Conservation (phyloP, 2,329 filamentous ascomycete species). For the Fusarium compactum region DNA sequence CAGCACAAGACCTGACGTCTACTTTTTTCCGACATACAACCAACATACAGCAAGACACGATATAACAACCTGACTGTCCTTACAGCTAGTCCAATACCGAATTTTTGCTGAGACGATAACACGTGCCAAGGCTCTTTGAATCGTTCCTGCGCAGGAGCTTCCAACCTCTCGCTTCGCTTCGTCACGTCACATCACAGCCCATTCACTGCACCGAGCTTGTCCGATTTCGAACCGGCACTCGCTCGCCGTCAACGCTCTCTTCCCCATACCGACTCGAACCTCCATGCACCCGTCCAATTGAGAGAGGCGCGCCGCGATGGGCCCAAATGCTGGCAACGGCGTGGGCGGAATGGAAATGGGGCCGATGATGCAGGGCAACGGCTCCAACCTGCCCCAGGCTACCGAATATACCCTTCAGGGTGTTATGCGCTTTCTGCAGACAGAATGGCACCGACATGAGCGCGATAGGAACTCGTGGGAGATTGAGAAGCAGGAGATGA, state of each 20-base stretch:
- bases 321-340: slow-evolving; percentile 60
- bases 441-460: slow-evolving; percentile 98
- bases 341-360: slow-evolving; percentile 61
- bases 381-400: slow-evolving; percentile 65
- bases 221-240: slow-evolving; percentile 37
- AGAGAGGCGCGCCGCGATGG: slow-evolving; percentile 56
- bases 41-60: slow-evolving; percentile 3
- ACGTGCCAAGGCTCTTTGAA: slow-evolving; percentile 32
- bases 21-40: slow-evolving; percentile 16
- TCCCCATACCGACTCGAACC: slow-evolving; percentile 46
- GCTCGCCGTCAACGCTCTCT: slow-evolving; percentile 33
- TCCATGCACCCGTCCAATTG: slow-evolving; percentile 55
- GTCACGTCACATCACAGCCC: slow-evolving; percentile 29
- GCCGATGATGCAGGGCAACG: slow-evolving; percentile 60
- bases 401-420: slow-evolving; percentile 75
- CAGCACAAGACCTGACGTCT: slow-evolving; percentile 25
- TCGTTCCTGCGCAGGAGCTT: slow-evolving; percentile 28
- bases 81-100: neutral
- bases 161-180: slow-evolving; percentile 11
- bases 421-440: slow-evolving; percentile 99
- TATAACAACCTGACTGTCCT: slow-evolving; percentile 11
- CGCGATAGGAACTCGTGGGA: slow-evolving; percentile 98
- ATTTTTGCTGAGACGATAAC: slow-evolving; percentile 10
- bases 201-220: slow-evolving; percentile 38
- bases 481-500: slow-evolving; percentile 99